Base-by-base conservation (phyloP, 805 yeast genomes). In the Kodamaea restingae region DNA sequence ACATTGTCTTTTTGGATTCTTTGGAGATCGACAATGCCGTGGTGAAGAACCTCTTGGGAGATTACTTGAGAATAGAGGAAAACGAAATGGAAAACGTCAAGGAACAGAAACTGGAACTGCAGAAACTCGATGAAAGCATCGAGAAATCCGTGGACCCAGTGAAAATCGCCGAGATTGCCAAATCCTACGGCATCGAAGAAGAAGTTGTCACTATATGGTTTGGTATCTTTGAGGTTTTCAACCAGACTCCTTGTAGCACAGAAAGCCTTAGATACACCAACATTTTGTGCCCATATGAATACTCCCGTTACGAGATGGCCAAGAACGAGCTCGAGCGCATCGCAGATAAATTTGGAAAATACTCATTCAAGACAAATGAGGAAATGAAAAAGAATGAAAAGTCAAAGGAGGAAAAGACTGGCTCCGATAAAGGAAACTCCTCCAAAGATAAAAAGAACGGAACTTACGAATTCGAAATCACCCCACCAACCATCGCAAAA, bases 271-370 rank as follows among this genome's bases (percentile, higher is more conserved):
- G 48, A 24, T 44, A 44, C 33, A 52, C 60, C 9, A 52, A 56
- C 41, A 41, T 61, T 4, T 46, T 63, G 24, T 56, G 63, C 46
- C 66, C 67, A 1, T 44, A 47, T 32, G 63, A 59, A 34, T 27
- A 35, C 20, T 11, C 3, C 14, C 24, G 20, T 12, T 38, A 25
- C 32, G 28, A 38, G 20, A 30, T 32, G 10, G 38, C 34, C 20
- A 39, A 38, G 18, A 28, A 24, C 20, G 33, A 38, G 20, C 25
- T 18, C 31, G 18, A 28, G 27, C 24, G 18, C 26, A 21, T 29
- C 18, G 41, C 29, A 15, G 26, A 14, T 8, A 30, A 33, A 25
- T 30, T 34, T 17, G 24, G 26, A 18, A 37, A 36, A 17, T n/a
- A n/a, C n/a, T n/a, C n/a, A n/a, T n/a, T n/a, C n/a, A n/a, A n/a